A percentile compares a stretch with the other conserved stretches of the same genome.
Evolutionary conservation across 163 green algal genomes (phyloP).

Genomic region (Chloromonas sp.): DNA sequence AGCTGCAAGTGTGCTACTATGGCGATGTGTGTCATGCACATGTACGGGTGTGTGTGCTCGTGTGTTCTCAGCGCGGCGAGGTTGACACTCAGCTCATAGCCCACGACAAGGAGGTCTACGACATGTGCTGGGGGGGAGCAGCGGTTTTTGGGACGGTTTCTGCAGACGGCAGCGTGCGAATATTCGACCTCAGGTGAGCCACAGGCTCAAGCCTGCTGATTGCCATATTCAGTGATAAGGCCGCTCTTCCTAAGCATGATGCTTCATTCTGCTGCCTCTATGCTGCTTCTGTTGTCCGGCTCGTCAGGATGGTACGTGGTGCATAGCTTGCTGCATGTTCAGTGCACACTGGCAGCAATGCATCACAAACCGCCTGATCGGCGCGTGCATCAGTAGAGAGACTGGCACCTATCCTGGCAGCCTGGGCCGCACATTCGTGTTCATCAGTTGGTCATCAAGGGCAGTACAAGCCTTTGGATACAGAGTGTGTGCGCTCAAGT

Average conservation of each 20-base stretch:
- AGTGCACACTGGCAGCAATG: not conserved
- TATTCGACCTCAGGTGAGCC: slow-evolving; percentile 88
- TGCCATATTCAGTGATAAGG: not conserved
- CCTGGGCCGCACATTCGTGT: not conserved
- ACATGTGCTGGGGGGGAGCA: slow-evolving; percentile 92
- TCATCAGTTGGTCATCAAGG: not conserved
- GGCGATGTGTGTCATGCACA: no score
- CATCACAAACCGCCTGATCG: not conserved
- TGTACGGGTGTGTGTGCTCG: not conserved
- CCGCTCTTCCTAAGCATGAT: not conserved
- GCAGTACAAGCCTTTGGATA: not conserved
- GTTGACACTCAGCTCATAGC: slow-evolving; percentile 90
- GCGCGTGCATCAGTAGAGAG: not conserved
- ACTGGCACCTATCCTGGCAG: not conserved
- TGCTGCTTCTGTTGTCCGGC: not conserved
- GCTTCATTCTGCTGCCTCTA: not conserved
- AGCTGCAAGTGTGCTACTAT: no score
- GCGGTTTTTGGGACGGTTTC: slow-evolving; percentile 94
- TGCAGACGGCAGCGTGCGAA: slow-evolving; percentile 86
- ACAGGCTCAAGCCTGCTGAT: not conserved
- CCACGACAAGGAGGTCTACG: slow-evolving; percentile 93
- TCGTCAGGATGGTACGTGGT: not conserved
- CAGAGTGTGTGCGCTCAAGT: no score
- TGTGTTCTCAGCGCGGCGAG: slow-evolving; percentile 54
- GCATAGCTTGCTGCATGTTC: not conserved